Evolutionary conservation across 495 filamentous ascomycete species (phyloP).

Genomic region (Darksidea phi): DNA sequence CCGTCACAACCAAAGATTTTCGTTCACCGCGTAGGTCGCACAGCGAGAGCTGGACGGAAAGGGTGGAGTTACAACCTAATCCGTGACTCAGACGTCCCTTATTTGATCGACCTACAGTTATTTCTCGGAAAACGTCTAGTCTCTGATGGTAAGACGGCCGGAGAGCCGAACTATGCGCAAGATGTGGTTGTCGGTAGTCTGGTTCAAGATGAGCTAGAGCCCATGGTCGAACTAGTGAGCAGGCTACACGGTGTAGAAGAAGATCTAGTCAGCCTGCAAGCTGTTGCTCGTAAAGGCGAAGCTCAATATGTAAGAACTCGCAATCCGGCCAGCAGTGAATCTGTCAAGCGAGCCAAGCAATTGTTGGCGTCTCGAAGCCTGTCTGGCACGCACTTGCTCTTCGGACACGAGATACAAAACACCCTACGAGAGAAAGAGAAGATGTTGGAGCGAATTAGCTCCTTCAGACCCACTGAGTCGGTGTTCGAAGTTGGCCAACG

Average conservation of each 20-base stretch:
- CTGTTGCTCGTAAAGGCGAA: conserved; percentile 82
- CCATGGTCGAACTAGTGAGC: conserved; percentile 71
- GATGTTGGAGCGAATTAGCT: conserved; percentile 82
- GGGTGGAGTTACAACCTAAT: conserved; percentile 96
- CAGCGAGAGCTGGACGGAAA: conserved; percentile 83
- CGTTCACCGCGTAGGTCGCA: conserved; percentile 93
- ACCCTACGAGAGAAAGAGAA: conserved; percentile 70
- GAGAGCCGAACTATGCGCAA: conserved; percentile 65
- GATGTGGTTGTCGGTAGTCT: conserved; percentile 78
- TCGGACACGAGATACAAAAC: conserved; percentile 62
- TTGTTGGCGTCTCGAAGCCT: conserved; percentile 66
- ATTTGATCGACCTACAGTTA: conserved; percentile 90
- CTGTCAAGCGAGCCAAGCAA: conserved; percentile 78
- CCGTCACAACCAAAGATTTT: conserved; percentile 95
- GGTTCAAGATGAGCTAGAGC: conserved; percentile 66
- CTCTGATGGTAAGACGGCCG: conserved; percentile 54
- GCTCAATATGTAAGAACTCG: conserved; percentile 87
- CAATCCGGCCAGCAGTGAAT: conserved; percentile 82
- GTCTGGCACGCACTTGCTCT: conserved; percentile 70
- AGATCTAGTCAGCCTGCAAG: conserved; percentile 68
- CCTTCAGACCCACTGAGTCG: conserved; percentile 85
- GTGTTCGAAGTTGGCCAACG: conserved; percentile 87
- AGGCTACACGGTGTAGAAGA: conserved; percentile 70
- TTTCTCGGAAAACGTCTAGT: conserved; percentile 82
- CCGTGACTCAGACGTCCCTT: conserved; percentile 78